Conservation (phyloP, 768 basidiomycete genomes). For the Kwoniella newhampshirensis region DNA sequence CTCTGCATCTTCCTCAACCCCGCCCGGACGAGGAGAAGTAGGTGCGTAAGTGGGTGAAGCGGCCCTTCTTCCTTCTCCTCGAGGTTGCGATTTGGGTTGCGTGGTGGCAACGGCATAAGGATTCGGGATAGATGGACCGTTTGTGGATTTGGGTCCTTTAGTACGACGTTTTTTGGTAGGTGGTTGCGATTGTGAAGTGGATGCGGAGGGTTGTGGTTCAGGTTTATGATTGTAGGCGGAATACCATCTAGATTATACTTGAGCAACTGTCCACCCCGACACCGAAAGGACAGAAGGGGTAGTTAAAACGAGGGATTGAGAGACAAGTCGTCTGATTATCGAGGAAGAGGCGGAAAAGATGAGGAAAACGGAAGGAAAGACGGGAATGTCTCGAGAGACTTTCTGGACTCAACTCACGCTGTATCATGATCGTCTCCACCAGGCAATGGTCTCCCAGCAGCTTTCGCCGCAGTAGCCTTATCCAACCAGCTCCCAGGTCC, state of each 20-base stretch:
- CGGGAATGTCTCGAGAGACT: too few species aligned
- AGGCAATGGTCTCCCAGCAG: conserved; percentile 35
- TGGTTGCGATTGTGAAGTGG: conserved; percentile 4
- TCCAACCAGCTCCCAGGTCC: conserved; percentile 51
- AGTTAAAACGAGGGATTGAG: too few species aligned
- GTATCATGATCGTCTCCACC: conserved; percentile 28
- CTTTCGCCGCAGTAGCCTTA: conserved; percentile 47
- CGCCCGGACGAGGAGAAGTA: conserved; percentile 8
- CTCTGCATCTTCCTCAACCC: conserved; percentile 2
- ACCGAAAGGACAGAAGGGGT: neutral
- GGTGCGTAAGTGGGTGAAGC: conserved; percentile 26
- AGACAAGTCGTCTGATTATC: too few species aligned
- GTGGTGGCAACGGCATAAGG: conserved; percentile 23
- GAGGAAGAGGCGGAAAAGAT: too few species aligned
- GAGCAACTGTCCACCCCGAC: too few species aligned
- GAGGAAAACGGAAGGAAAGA: too few species aligned
- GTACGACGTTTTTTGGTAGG: conserved; percentile 14
- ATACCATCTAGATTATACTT: conserved; percentile 17
- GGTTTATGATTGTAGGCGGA: conserved; percentile 13
- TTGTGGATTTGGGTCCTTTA: neutral
- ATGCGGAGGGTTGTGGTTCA: conserved; percentile 1
- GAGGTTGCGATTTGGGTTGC: conserved; percentile 1
- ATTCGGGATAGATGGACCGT: conserved; percentile 4
- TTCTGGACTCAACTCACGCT: conserved; percentile 40
- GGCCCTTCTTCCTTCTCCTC: neutral